phyloP scores from a whole-genome alignment of 495 filamentous ascomycete species.

The Aspergillus sclerotiicarbonarius region DNA sequence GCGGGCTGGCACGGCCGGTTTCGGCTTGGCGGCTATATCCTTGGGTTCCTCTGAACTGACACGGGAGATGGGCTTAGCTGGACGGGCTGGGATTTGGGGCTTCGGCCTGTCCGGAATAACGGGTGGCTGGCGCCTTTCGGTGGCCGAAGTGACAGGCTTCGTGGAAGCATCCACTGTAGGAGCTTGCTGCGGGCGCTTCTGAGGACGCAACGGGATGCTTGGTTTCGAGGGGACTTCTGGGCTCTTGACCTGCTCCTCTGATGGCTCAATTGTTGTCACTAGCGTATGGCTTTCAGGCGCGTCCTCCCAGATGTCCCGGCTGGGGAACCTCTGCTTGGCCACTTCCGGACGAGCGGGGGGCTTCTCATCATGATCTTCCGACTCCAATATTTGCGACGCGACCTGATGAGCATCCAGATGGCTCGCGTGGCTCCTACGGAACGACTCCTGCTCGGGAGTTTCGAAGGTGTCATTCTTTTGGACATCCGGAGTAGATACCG shows the following conservation, averaged over 20 bases:
- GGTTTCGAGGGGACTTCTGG: constrained; percentile 42
- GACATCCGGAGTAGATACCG: constrained; percentile 76
- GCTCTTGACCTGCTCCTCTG: constrained; percentile 48
- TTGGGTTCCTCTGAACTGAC: constrained; percentile 28
- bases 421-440: constrained; percentile 45
- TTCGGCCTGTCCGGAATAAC: constrained; percentile 71
- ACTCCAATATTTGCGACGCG: constrained; percentile 38
- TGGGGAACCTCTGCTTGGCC: constrained; percentile 79
- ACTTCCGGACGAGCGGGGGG: constrained; percentile 44
- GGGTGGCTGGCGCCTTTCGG: constrained; percentile 51
- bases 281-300: constrained; percentile 78
- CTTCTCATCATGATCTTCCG: constrained; percentile 39
- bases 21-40: constrained; percentile 51
- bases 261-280: constrained; percentile 71
- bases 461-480: constrained; percentile 46
- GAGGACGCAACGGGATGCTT: constrained; percentile 42
- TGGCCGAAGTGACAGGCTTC: constrained; percentile 35
- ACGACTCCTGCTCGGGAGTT: constrained; percentile 54
- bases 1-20: constrained; percentile 77
- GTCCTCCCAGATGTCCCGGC: constrained; percentile 96
- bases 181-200: constrained; percentile 37
- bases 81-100: constrained; percentile 73
- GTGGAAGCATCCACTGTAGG: constrained; percentile 32
- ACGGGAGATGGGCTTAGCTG: constrained; percentile 52
- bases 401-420: constrained; percentile 49